Percentiles rank a stretch among this genome's conserved stretches.
These are phyloP conservation scores for Nitzschia sp. DNA, from an alignment of 108 stramenopile species.

Conservation along the genomic window DNA sequence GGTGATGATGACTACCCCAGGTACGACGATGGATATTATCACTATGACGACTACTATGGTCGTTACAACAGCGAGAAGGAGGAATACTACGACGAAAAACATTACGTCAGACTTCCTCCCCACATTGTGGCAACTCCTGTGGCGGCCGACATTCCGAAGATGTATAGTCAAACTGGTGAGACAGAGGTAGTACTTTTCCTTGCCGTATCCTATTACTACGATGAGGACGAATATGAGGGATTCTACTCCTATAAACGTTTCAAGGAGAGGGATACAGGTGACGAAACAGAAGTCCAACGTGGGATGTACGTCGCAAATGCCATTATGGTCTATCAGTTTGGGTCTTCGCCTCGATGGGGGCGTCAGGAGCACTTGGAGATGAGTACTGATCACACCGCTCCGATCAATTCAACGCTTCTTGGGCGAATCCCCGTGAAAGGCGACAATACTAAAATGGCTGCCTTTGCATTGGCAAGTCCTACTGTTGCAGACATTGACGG, in stretches of 20 bases:
- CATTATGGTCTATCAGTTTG: constrained; percentile 66
- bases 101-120: constrained; percentile 76
- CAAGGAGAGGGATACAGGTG: constrained; percentile 61
- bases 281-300: constrained; percentile 72
- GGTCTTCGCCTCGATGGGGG: constrained; percentile 41
- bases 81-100: constrained; percentile 69
- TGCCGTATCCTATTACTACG: constrained; percentile 79
- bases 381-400: constrained; percentile 74
- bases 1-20: constrained; percentile 20
- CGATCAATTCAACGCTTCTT: constrained; percentile 59
- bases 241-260: constrained; percentile 62
- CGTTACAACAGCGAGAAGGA: constrained; percentile 53
- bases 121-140: constrained; percentile 67
- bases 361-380: constrained; percentile 75
- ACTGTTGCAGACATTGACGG: constrained; percentile 73
- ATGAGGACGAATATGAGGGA: constrained; percentile 83
- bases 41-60: constrained; percentile 49
- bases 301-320: constrained; percentile 75
- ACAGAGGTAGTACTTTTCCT: constrained; percentile 66
- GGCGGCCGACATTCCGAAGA: constrained; percentile 62
- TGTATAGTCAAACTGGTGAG: constrained; percentile 46
- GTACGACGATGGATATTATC: constrained; percentile 31
- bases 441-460: constrained; percentile 63
- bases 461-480: constrained; percentile 75
- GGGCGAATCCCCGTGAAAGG: constrained; percentile 33